Evolutionary conservation across 345 rosid species (phyloP), one percentile per base, ranked within the genome.

Genomic region (Adansonia digitata): DNA sequence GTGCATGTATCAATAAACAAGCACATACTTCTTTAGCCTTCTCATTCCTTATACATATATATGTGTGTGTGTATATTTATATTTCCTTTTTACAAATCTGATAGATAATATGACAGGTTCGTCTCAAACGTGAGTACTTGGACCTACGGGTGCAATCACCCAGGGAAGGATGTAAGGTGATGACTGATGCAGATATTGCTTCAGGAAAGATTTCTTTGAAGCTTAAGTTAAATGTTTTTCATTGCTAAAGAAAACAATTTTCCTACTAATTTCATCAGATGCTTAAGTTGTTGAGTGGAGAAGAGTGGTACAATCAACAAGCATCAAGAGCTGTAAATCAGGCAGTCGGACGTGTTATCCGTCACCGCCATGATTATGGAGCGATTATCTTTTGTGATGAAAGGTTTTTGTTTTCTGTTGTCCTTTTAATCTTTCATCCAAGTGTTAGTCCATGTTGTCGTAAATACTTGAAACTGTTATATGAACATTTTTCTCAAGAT

Each of bases 261-360:
- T 37, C 20, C 13, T 31, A 15, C 55, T 69, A 56, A 69, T 78
- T 74, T 42, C 59, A 40, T 65, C 77, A 80, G 81, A 75, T 43
- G 39, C 73, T 79, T 77, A 82, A 79, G 72, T 82, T 74, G 82
- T 82, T 95, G 69, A 86, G 83, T 74, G 97, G 99, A 76, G 91
- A 86, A 80, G 89, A 85, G 69, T 95, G 99, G 99, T 95, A 93
- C 71, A 83, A 76, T 84, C 97, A 90, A 79, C 98, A 91, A 84
- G 98, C 98, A 52, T 87, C 88, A 77, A 81, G 97, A 70, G 99
- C 98, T 79, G 98, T 93, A 70, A 95, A 95, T 85, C 98, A 95
- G 82, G 97, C 98, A 70, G 88, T 93, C 73, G 99, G 98, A 71
- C 97, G 97, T 77, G 98, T 95, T 63, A 95, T 95, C 77, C 97